Evolutionary conservation across 1,139 yeast species (phyloP).

Genomic region (Lizanozyma gosingica): DNA sequence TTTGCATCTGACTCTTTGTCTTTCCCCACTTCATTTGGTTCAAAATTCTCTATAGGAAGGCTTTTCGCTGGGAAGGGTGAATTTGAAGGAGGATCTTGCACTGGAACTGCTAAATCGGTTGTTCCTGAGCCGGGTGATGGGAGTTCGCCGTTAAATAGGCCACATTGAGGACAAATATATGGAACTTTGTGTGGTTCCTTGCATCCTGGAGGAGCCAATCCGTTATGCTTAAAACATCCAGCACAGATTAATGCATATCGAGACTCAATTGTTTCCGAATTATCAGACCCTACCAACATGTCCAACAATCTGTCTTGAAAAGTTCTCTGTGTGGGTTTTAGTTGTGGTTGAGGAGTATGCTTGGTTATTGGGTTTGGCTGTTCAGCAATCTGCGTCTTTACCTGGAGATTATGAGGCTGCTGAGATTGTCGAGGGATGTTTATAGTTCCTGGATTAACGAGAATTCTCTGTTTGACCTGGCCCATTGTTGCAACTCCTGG

Average conservation of each 20-base stretch:
- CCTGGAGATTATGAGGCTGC: constrained; percentile 1
- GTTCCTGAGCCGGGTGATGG: too few relatives aligned
- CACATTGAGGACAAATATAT: constrained; percentile 72
- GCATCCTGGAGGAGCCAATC: constrained; percentile 70
- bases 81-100: too few relatives aligned
- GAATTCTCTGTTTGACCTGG: background rate
- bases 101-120: too few relatives aligned
- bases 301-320: constrained; percentile 40
- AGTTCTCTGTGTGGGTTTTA: constrained; percentile 12
- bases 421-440: constrained; percentile 1
- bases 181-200: constrained; percentile 43
- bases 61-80: too few relatives aligned
- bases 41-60: too few relatives aligned
- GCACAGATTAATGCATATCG: constrained; percentile 70
- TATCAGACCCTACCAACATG: constrained; percentile 63
- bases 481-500: background rate
- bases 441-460: background rate
- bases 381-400: background rate
- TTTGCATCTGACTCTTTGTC: too few relatives aligned
- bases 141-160: constrained; percentile 39
- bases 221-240: constrained; percentile 63
- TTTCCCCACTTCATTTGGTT: too few relatives aligned
- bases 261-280: constrained; percentile 47
- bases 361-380: background rate
- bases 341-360: constrained; percentile 1